A percentile compares a stretch with the other conserved stretches of the same genome.
Conservation (phyloP, 2,329 filamentous ascomycete genomes). For the Sarocladium strictum region DNA sequence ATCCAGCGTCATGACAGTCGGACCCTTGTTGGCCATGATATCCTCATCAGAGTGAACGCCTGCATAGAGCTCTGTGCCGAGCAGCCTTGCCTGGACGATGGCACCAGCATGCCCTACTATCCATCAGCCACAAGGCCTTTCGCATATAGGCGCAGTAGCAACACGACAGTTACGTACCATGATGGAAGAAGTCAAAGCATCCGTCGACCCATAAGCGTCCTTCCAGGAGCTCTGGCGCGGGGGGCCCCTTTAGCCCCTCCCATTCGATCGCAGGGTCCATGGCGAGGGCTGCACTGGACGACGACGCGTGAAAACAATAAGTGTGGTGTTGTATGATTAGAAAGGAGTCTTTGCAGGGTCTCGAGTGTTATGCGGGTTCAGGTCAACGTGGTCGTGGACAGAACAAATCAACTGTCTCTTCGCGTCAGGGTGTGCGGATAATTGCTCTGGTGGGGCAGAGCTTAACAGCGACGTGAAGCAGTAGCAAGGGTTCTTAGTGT, state of each 20-base stretch:
- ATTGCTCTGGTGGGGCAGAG: neutral
- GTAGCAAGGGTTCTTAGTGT: too few relatives aligned
- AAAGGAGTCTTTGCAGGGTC: too few relatives aligned
- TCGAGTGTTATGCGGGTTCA: too few relatives aligned
- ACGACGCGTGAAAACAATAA: too few relatives aligned
- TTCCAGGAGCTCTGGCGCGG: constrained; percentile 50
- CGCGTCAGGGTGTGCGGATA: neutral
- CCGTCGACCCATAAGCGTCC: constrained; percentile 96
- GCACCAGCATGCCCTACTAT: constrained; percentile 81
- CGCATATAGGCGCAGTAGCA: neutral
- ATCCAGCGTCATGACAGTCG: constrained; percentile 89
- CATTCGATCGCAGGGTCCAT: neutral
- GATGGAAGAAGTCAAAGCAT: constrained; percentile 98
- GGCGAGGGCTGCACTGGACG: too few relatives aligned
- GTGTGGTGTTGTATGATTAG: too few relatives aligned
- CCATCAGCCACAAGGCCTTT: neutral
- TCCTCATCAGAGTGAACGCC: constrained; percentile 94
- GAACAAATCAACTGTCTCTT: neutral
- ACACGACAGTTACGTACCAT: constrained; percentile 51
- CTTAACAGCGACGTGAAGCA: neutral
- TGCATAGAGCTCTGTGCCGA: constrained; percentile 82
- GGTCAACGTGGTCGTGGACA: too few relatives aligned
- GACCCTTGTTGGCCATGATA: constrained; percentile 94
- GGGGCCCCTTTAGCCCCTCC: constrained; percentile 32
- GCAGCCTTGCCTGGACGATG: constrained; percentile 89